Percentiles rank a stretch among this genome's conserved stretches.
Conservation (phyloP, 129 eudicot species). For the Escallonia herrerae region DNA sequence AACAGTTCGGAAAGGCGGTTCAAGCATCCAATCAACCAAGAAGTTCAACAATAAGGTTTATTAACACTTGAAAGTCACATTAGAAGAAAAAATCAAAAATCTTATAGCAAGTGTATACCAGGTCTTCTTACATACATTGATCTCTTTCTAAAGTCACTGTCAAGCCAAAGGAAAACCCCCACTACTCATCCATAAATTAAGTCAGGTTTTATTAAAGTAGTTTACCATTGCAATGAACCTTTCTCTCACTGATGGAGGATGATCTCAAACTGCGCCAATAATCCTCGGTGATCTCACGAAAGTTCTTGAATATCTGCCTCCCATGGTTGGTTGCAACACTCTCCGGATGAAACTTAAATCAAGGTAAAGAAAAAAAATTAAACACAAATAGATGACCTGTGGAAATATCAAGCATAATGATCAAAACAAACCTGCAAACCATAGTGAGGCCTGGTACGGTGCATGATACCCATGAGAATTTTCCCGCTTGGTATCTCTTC, state of each 20-base stretch:
- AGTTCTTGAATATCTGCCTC: slow-evolving; percentile 76
- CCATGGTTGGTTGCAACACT: slow-evolving; percentile 94
- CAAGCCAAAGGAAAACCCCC: slow-evolving; percentile 1
- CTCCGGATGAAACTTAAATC: slow-evolving; percentile 87
- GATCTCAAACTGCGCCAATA: slow-evolving; percentile 54
- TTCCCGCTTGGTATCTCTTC: slow-evolving; percentile 21
- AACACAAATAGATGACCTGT: not conserved
- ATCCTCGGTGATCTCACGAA: slow-evolving; percentile 68
- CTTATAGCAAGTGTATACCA: not conserved
- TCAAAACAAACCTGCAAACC: slow-evolving; percentile 73
- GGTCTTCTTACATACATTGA: not conserved
- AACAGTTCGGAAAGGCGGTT: not conserved
- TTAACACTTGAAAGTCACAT: not conserved
- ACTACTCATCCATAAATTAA: slow-evolving; percentile 5
- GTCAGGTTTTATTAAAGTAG: slow-evolving; percentile 19
- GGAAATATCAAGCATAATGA: not conserved
- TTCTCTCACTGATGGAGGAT: slow-evolving; percentile 30
- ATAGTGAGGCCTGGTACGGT: slow-evolving; percentile 81
- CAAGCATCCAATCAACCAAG: not conserved
- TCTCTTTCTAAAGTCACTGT: not conserved
- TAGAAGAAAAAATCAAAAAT: not conserved
- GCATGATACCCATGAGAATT: slow-evolving; percentile 92
- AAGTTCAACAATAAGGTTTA: slow-evolving; percentile 2
- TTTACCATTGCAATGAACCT: slow-evolving; percentile 52
- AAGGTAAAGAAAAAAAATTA: not conserved